Conservation (phyloP, 371 early-diverging fungal species). For the Batkoa obscura region DNA sequence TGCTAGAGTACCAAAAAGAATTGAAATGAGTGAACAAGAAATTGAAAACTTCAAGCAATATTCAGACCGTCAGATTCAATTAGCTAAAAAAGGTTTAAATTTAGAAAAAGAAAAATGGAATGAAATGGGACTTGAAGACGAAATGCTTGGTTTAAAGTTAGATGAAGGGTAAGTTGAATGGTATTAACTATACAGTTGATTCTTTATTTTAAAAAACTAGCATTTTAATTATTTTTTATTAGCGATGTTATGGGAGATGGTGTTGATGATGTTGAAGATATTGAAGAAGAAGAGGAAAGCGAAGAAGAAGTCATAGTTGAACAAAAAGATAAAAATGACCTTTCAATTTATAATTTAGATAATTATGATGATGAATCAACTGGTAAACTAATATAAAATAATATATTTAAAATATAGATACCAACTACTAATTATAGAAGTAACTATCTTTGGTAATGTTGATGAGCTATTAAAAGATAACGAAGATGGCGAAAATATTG, state of each 20-base stretch:
- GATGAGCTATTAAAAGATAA: slow-evolving; percentile 10
- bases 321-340: too few relatives aligned
- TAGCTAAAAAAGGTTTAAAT: too few relatives aligned
- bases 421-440: neutral
- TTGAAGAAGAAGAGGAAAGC: slow-evolving; percentile 10
- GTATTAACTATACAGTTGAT: slow-evolving; percentile 64
- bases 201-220: slow-evolving; percentile 32
- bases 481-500: neutral
- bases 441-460: neutral
- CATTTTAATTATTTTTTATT: neutral
- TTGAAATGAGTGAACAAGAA: too few relatives aligned
- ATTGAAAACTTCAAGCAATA: too few relatives aligned
- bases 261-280: neutral
- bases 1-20: too few relatives aligned
- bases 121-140: too few relatives aligned
- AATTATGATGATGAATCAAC: slow-evolving; percentile 34
- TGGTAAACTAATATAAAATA: neutral
- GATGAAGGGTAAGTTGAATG: too few relatives aligned
- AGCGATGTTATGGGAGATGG: neutral
- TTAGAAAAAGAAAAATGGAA: too few relatives aligned
- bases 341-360: slow-evolving; percentile 64
- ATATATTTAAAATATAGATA: neutral
- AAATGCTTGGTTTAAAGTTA: too few relatives aligned
- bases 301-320: slow-evolving; percentile 1
- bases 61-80: too few relatives aligned